Evolutionary conservation across 2,329 filamentous ascomycete genomes (phyloP), one percentile per base, ranked within the genome.

Genomic region (Zasmidium angulare): DNA sequence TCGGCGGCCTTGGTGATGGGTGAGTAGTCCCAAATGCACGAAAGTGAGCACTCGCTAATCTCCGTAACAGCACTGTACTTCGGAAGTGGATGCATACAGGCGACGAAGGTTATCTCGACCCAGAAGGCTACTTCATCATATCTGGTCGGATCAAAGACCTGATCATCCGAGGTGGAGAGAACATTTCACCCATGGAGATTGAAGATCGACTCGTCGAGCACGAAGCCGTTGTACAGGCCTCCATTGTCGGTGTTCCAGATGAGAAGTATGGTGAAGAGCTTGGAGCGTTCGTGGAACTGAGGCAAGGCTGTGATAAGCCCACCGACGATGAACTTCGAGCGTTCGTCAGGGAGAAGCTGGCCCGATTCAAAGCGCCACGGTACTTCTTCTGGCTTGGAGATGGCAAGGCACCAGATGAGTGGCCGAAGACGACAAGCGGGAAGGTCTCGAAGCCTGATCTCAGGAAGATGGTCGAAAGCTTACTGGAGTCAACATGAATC

Each of bases 1-100:
- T 68, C 6, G 64, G 66, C 17, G 62, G 58, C 7, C 59, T 68
- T 14, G 67, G 62, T 2, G 62, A 64, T 22, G 67, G 65, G 55
- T 62, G 14, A 56, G 59, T 56, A 11, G 4, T 7, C 12, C 7
- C 11, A 14, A 17, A 11, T 49, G 17, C 22, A 11, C 9, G 6
- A 1, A 3, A 2, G 7, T 17, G 22, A n/a, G 49, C 12, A 46
- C n/a, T 31, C 17, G 20, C 57, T 55, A 47, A 53, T 43, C 3
- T 17, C 14, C 36, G 3, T 43, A 7, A 14, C 36, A 43, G 60
- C 17, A 59, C 54, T 21, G 51, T 58, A 4, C 54, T 66, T 10
- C 46, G 76, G 81, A 68, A 86, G 60, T 91, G 88, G 87, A 77
- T 84, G 63, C 84, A 86, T 65, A 90, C 87, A 0, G 87, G 88